Evolutionary conservation across 192 early-diverging fungal species (phyloP), one percentile per base, ranked within the genome.

Genomic region (Bifiguratus adelaidae): DNA sequence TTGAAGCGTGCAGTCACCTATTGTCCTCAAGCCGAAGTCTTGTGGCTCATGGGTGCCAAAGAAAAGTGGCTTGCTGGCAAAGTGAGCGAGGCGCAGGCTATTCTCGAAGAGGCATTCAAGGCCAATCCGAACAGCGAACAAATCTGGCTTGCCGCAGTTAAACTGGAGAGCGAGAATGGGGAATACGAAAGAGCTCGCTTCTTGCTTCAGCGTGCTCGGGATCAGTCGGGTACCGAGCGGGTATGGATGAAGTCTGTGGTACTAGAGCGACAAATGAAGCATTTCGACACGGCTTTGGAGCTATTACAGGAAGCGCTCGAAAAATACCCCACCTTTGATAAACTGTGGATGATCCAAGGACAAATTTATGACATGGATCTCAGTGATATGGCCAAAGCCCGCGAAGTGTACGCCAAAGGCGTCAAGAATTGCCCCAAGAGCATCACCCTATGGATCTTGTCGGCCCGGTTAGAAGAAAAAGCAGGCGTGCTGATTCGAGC

Each of bases 11-110:
- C 92, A 2, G 89, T 97, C 33, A 73, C 74, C 45, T 78, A 82
- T 49, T 95, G 90, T 56, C 95, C 94, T 33, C 85, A 89, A 30
- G 85, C 82, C 15, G 92, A 99, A 60, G 72, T 88, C 2, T 67
- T 99, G 36, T 99, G 95, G 95, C 73, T 99, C 23, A 96, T 96
- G 86, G 84, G 77, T 0, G 95, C 95, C 23, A 95, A 96, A 57
- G 91, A 95, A 41, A 88, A 87, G 58, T 96, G 95, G 95, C 44
- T 80, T 13, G 71, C 74, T 9, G 81, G 82, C 4, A 83, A 93
- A 55, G 73, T 98, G 12, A 67, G 72, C 4, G 87, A 78, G 19
- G 95, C 94, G 8, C 82, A 91, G 22, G 64, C 56, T 11, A 88
- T 95, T 44, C 70, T 99, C 15, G 85, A 80, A 27, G 74, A 78